A percentile compares a stretch with the other conserved stretches of the same genome.
phyloP scores from a whole-genome alignment of 805 yeast genomes.

The Metschnikowia rubicola region DNA sequence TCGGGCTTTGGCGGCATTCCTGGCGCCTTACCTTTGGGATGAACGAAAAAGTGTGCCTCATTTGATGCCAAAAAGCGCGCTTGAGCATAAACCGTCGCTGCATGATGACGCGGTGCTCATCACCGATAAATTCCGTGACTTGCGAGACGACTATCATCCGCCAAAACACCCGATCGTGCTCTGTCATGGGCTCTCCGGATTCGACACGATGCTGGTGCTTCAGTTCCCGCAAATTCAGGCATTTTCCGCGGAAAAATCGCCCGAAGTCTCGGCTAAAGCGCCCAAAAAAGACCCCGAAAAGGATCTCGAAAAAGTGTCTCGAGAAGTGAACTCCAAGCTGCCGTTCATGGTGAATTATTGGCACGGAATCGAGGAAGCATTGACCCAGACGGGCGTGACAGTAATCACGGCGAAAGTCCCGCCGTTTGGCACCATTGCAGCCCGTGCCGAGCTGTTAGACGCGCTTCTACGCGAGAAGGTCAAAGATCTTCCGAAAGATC shows the following conservation, averaged over 20 bases:
- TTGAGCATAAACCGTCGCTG: conserved; percentile 3
- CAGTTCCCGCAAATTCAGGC: conserved; percentile 14
- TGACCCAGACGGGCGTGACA: conserved; percentile 59
- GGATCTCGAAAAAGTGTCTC: conserved; percentile 13
- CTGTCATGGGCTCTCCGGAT: conserved; percentile 87
- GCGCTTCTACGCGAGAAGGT: conserved; percentile 41
- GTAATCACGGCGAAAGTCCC: conserved; percentile 78
- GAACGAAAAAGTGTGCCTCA: not conserved
- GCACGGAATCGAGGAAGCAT: conserved; percentile 68
- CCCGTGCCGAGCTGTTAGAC: conserved; percentile 60
- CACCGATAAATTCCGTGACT: conserved; percentile 26
- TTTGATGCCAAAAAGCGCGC: not conserved
- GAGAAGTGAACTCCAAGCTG: conserved; percentile 18
- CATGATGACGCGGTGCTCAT: conserved; percentile 21
- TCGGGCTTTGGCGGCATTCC: conserved; percentile 8
- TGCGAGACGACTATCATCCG: conserved; percentile 44
- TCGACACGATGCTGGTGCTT: conserved; percentile 44
- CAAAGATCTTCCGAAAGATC: conserved; percentile 14
- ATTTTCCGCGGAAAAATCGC: conserved; percentile 3
- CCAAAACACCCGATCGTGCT: conserved; percentile 73
- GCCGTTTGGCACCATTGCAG: conserved; percentile 71
- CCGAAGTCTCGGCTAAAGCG: too few relatives aligned
- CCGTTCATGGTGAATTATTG: conserved; percentile 64
- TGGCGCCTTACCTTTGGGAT: conserved; percentile 3
- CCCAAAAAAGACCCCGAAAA: conserved; percentile 5